These are phyloP conservation scores for Cercospora citrullina DNA, from an alignment of 2,329 filamentous ascomycete genomes.

Conservation along the genomic window DNA sequence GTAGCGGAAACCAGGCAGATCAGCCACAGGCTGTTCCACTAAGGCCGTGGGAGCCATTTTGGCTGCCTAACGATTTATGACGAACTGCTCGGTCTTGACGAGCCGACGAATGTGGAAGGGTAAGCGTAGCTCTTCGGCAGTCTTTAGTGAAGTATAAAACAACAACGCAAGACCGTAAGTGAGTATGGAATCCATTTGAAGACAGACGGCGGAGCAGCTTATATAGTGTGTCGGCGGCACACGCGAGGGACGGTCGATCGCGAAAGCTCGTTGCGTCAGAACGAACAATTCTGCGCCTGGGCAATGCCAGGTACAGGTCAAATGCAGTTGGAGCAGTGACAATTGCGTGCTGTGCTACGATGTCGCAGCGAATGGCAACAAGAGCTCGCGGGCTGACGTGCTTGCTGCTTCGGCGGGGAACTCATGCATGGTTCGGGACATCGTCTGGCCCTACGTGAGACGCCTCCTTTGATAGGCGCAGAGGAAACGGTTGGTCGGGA, in stretches of 20 bases:
- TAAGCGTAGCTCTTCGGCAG: constrained; percentile 25
- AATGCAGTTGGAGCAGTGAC: constrained; percentile 10
- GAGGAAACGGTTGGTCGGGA: constrained; percentile 11
- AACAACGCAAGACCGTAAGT: constrained; percentile 22
- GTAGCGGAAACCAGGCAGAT: constrained; percentile 25
- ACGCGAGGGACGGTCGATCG: constrained; percentile 19
- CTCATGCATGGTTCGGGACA: constrained; percentile 1
- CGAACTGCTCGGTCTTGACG: constrained; percentile 43
- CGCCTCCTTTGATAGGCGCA: constrained; percentile 3
- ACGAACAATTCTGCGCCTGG: constrained; percentile 1
- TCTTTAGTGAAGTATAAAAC: constrained; percentile 20
- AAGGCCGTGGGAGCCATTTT: constrained; percentile 28
- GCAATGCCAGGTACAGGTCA: constrained; percentile 14
- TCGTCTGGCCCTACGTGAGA: neutral
- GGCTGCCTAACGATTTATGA: neutral
- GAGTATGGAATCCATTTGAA: constrained; percentile 21
- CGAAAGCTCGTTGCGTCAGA: constrained; percentile 22
- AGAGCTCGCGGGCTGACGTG: constrained; percentile 10
- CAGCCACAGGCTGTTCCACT: constrained; percentile 21
- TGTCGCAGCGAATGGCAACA: constrained; percentile 13
- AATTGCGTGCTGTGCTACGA: constrained; percentile 12
- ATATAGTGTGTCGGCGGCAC: constrained; percentile 15
- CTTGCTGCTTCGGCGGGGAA: neutral
- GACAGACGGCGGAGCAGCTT: constrained; percentile 14
- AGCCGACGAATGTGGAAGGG: constrained; percentile 30